Evolutionary conservation across 495 filamentous ascomycete species (phyloP).

Genomic region (Daldinia concentrica): DNA sequence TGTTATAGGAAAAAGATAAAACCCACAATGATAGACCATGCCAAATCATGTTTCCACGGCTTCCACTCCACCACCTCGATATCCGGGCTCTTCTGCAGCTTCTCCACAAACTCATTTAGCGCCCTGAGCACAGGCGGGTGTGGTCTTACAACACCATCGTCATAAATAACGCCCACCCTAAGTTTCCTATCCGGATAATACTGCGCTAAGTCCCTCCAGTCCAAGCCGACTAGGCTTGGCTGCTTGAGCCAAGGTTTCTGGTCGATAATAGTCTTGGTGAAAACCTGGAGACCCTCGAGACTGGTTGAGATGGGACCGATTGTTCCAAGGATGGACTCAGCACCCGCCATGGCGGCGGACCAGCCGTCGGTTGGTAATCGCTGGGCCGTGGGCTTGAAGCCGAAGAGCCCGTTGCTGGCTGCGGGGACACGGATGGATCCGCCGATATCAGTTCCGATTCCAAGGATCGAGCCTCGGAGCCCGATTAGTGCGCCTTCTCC

Average conservation of each 20-base stretch:
- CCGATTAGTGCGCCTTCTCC: constrained; percentile 74
- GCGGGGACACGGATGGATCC: constrained; percentile 75
- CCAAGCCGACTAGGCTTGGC: constrained; percentile 65
- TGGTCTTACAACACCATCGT: constrained; percentile 75
- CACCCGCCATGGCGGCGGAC: constrained; percentile 59
- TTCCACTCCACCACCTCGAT: constrained; percentile 73
- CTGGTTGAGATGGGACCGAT: constrained; percentile 71
- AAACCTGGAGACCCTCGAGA: constrained; percentile 70
- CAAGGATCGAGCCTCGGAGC: constrained; percentile 66
- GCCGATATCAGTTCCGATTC: constrained; percentile 75
- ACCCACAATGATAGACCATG: constrained; percentile 66
- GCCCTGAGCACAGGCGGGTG: constrained; percentile 75
- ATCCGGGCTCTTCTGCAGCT: constrained; percentile 55
- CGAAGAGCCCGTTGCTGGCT: constrained; percentile 70
- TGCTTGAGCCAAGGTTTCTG: constrained; percentile 70
- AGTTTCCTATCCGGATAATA: constrained; percentile 55
- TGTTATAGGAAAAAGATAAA: background rate
- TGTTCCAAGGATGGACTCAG: constrained; percentile 68
- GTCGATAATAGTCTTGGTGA: constrained; percentile 67
- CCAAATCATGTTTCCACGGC: constrained; percentile 68
- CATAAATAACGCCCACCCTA: constrained; percentile 73
- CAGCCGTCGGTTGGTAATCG: constrained; percentile 65
- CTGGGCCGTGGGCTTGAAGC: constrained; percentile 67
- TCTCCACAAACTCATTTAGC: constrained; percentile 63
- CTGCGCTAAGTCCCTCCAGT: constrained; percentile 60